These are phyloP conservation scores for Maudiozyma pseudohumilis DNA, from an alignment of 805 yeast species.

Conservation along the genomic window DNA sequence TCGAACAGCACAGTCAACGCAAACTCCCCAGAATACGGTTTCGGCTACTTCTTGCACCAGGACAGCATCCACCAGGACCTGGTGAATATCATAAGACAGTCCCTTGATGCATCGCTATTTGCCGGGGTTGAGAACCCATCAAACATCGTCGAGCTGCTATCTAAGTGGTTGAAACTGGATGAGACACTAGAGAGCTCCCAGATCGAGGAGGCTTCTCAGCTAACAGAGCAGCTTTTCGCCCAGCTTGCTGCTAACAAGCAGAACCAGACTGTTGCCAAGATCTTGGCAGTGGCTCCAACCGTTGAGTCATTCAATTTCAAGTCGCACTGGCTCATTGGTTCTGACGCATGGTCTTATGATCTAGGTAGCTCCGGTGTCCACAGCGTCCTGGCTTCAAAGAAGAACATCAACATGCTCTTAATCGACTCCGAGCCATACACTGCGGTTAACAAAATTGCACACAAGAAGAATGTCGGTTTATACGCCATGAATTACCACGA, in stretches of 20 bases:
- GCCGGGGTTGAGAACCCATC: constrained; percentile 32
- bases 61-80: constrained; percentile 43
- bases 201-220: constrained; percentile 24
- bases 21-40: constrained; percentile 77
- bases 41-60: constrained; percentile 57
- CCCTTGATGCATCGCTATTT: constrained; percentile 33
- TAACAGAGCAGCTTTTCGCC: constrained; percentile 29
- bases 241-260: constrained; percentile 32
- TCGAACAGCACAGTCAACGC: constrained; percentile 36
- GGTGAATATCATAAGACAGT: constrained; percentile 35
- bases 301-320: constrained; percentile 38
- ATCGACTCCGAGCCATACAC: constrained; percentile 76
- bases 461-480: constrained; percentile 76
- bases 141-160: constrained; percentile 44
- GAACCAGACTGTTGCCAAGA: constrained; percentile 33
- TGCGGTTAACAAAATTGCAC: constrained; percentile 28
- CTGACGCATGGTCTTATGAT: constrained; percentile 94
- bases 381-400: constrained; percentile 62
- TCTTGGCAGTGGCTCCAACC: constrained; percentile 33
- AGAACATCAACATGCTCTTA: constrained; percentile 73
- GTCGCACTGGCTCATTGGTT: constrained; percentile 79
- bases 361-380: constrained; percentile 88
- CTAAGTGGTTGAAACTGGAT: constrained; percentile 60
- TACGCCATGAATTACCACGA: constrained; percentile 91
- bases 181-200: constrained; percentile 32